Evolutionary conservation across 2,329 filamentous ascomycete genomes (phyloP), one percentile per base, ranked within the genome.

Genomic region (Polychaeton citri): DNA sequence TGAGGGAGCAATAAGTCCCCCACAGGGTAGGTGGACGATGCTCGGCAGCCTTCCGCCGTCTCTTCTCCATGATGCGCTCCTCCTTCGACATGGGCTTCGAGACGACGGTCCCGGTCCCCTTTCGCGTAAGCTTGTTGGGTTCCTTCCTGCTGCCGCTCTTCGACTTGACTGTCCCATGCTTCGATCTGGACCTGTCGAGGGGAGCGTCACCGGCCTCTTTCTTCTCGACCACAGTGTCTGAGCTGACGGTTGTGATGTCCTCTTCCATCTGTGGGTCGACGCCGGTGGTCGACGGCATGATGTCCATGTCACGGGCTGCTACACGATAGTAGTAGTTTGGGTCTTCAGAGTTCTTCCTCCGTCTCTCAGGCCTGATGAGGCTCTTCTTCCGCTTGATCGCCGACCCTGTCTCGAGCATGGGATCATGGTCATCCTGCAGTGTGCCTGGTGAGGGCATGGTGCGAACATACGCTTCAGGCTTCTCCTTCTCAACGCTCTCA

Each of bases 301-400:
- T 81, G 37, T 79, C 72, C 86, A 98, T 95, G 45, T 88, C 82
- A 50, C 86, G 82, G 7, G 92, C 86, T 72, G 94, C 87, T 57
- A 93, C 82, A 47, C 85, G 78, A 61, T 98, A 98, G 62, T 95
- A 74, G 55, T 95, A 98, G 58, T 96, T 92, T 10, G 87, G 86
- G 56, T 96, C 86, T 48, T 87, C 81, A 44, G 72, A 77, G 48
- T 87, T 81, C 47, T 93, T 84, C 48, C 81, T 76, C 51, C 81
- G 81, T 46, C 90, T 76, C 62, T 98, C 90, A 1, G 90, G 90
- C 42, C 82, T 73, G 53, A 98, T 79, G 44, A 98, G 66, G 58
- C 84, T 95, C 56, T 81, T 77, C 62, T 96, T 96, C 49, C 87
- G 76, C 41, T 61, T 58, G 38, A 78, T 47, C 12, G 32, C 36